These are phyloP conservation scores for Colletotrichum chrysophilum DNA, from an alignment of 2,329 filamentous ascomycete species.

Conservation along the genomic window DNA sequence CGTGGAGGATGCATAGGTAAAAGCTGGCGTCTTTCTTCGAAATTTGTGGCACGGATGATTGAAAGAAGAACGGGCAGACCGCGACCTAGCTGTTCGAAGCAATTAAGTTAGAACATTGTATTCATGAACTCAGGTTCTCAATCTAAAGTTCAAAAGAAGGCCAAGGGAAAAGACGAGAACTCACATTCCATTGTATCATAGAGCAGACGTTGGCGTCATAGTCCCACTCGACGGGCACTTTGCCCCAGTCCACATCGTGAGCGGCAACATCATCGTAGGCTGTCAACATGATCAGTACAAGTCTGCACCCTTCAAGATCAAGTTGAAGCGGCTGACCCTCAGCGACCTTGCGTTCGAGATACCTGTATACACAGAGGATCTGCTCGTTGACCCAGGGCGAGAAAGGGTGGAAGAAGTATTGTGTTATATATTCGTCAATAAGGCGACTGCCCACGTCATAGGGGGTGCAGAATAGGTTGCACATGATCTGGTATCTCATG, in stretches of 20 bases:
- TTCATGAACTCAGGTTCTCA: neutral
- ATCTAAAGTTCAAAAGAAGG: neutral
- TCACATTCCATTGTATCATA: neutral
- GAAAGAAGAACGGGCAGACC: neutral
- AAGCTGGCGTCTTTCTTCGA: neutral
- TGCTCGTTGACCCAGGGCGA: neutral
- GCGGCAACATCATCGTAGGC: neutral
- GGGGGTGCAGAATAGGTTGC: neutral
- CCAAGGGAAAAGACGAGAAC: neutral
- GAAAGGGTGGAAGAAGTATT: neutral
- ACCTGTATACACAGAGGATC: neutral
- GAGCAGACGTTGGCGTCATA: neutral
- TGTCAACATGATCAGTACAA: neutral
- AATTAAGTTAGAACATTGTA: neutral
- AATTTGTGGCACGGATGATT: neutral
- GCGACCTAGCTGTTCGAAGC: neutral
- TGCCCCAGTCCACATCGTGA: neutral
- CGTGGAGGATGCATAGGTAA: neutral
- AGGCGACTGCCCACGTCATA: neutral
- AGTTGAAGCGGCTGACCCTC: neutral
- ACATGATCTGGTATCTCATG: neutral
- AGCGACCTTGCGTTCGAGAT: neutral
- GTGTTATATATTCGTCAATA: neutral
- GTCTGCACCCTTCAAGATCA: neutral
- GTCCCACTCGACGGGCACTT: neutral